These are phyloP conservation scores for Kuraishia ogatae DNA, from an alignment of 805 yeast genomes.

Conservation along the genomic window DNA sequence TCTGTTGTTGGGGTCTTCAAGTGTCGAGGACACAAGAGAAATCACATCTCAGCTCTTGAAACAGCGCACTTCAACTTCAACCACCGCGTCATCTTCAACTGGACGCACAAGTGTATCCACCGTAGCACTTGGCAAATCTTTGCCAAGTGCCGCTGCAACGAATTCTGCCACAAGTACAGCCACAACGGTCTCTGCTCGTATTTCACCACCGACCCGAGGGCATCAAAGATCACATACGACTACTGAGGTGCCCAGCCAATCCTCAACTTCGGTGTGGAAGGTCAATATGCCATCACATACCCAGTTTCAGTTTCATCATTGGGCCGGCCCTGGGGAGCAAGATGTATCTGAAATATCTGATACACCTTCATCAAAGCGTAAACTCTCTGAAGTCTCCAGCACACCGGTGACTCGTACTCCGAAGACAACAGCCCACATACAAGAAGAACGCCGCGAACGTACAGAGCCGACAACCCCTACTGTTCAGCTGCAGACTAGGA, in stretches of 20 bases:
- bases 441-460: not conserved
- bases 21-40: not conserved
- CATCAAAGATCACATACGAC: conserved; percentile 20
- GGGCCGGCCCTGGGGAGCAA: conserved; percentile 21
- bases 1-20: not conserved
- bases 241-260: conserved; percentile 7
- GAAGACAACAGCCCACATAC: not conserved
- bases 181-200: not conserved
- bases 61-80: not conserved
- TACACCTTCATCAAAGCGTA: not conserved
- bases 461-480: not conserved
- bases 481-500: not conserved
- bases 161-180: not conserved
- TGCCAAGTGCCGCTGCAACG: not conserved
- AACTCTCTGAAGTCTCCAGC: conserved; percentile 4
- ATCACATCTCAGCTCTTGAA: not conserved
- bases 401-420: conserved; percentile 1
- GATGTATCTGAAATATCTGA: not conserved
- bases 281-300: conserved; percentile 22
- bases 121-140: not conserved
- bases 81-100: not conserved
- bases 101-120: not conserved
- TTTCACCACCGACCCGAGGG: conserved; percentile 1
- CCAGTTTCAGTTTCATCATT: conserved; percentile 26
- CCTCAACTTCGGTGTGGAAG: conserved; percentile 24